phyloP scores from a whole-genome alignment of 805 yeast species.

The Saccharomycopsis sp. region DNA sequence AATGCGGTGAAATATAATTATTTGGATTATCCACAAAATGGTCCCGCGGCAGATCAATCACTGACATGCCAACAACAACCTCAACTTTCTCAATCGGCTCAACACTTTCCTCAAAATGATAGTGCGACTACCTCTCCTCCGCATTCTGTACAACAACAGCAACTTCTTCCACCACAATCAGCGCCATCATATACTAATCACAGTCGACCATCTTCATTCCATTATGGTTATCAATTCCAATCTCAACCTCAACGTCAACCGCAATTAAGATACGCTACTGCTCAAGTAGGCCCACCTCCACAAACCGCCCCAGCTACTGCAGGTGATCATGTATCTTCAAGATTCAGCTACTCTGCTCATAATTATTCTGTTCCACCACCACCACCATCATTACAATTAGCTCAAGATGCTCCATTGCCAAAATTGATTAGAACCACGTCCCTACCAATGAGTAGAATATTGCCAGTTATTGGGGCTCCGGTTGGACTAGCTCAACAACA shows the following conservation, averaged over 20 bases:
- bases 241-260: not conserved
- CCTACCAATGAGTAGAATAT: conserved; percentile 1
- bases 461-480: not conserved
- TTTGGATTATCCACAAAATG: no score
- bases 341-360: conserved; percentile 1
- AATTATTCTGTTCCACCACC: not conserved
- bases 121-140: not conserved
- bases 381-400: not conserved
- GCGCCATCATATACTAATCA: not conserved
- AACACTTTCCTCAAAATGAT: no score
- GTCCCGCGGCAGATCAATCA: no score
- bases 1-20: conserved; percentile 1
- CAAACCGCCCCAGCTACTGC: not conserved
- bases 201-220: no score
- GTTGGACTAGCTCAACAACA: not conserved
- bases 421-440: conserved; percentile 15
- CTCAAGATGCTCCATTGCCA: conserved; percentile 5
- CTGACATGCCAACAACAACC: no score
- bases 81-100: no score
- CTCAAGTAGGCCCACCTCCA: not conserved
- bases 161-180: not conserved
- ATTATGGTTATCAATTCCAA: no score
- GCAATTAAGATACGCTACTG: not conserved
- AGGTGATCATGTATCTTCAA: not conserved
- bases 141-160: not conserved